These are phyloP conservation scores for Talaromyces sp. DNA, from an alignment of 2,329 filamentous ascomycete genomes.

Conservation along the genomic window DNA sequence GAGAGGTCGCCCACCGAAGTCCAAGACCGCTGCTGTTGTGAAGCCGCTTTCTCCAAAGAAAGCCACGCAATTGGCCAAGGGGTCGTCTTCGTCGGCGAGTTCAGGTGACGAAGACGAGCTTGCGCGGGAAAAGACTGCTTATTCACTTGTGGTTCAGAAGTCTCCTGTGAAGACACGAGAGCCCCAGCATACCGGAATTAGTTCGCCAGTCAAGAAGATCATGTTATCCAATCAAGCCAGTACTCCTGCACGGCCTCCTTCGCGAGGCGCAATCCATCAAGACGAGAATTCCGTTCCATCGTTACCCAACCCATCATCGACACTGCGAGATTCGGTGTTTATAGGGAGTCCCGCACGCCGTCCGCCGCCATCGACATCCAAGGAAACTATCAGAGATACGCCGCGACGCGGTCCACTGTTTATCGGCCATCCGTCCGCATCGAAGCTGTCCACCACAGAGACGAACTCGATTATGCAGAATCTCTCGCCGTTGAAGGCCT, in stretches of 20 bases:
- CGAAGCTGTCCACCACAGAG: conserved; percentile 20
- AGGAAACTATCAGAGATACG: conserved; percentile 41
- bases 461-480: conserved; percentile 26
- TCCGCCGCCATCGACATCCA: conserved; percentile 44
- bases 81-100: conserved; percentile 31
- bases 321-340: conserved; percentile 33
- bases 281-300: conserved; percentile 29
- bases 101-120: conserved; percentile 46
- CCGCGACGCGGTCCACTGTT: conserved; percentile 35
- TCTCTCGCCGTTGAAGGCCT: conserved; percentile 41
- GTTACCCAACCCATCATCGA: conserved; percentile 25
- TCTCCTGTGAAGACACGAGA: conserved; percentile 31
- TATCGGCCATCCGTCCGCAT: conserved; percentile 23
- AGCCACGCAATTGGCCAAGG: conserved; percentile 44
- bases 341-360: conserved; percentile 45
- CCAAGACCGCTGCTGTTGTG: conserved; percentile 26
- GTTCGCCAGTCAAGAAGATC: conserved; percentile 39
- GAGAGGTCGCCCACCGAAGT: conserved; percentile 30
- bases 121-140: conserved; percentile 29
- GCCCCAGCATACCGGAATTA: conserved; percentile 26
- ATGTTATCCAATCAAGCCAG: conserved; percentile 29
- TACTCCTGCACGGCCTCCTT: conserved; percentile 18
- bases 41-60: conserved; percentile 50
- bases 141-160: conserved; percentile 30
- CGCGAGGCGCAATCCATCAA: conserved; percentile 27